Base-by-base conservation (phyloP, 495 filamentous ascomycete species). In the Trichoderma orchidacearum region DNA sequence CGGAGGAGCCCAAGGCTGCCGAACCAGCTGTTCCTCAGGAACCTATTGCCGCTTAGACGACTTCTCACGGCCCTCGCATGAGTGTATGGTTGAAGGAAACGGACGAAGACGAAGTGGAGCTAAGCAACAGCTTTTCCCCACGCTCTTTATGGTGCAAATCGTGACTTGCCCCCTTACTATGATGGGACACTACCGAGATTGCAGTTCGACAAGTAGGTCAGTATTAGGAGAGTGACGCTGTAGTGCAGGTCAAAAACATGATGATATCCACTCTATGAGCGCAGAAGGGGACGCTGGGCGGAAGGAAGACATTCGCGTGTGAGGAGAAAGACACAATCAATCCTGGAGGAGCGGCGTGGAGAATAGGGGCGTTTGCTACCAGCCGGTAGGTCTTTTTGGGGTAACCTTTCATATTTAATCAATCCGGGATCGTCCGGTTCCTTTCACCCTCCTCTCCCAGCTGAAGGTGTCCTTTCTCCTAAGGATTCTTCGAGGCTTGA, bases 1-100 rank as follows among this genome's bases (percentile, higher is more conserved):
- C 53, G 23, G 53, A 55, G 30, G 53, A 55, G 31, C 53, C 53
- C 53, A 48, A 48, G 41, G 41, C 21, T 15, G 41, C 41, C 21
- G 32, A 55, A 25, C 30, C 30, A 1, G 17, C 27, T 27, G 17
- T 38, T 6, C n/a, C 53, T 25, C 30, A 34, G n/a, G 53, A 55
- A 31, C 53, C 53, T 27, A 36, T 55, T 31, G 0, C 5, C 30
- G 41, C 41, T 13, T 48, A 48, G 21, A 48, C 15, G 18, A 8
- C 8, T 8, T 12, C 8, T 5, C 5, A 25, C 13, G 6, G 27
- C 21, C 18, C 21, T 18, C 21, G 27, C 18, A 23, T 48, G 21
- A 25, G 18, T 15, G 8, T 48, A 48, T 13, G 21, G 41, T 48
- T 3, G n/a, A 48, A 17, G n/a, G n/a, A n/a, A n/a, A 28, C 9